Evolutionary conservation across 768 basidiomycete genomes (phyloP), one percentile per base, ranked within the genome.

Genomic region (Lentinus tigrinus): DNA sequence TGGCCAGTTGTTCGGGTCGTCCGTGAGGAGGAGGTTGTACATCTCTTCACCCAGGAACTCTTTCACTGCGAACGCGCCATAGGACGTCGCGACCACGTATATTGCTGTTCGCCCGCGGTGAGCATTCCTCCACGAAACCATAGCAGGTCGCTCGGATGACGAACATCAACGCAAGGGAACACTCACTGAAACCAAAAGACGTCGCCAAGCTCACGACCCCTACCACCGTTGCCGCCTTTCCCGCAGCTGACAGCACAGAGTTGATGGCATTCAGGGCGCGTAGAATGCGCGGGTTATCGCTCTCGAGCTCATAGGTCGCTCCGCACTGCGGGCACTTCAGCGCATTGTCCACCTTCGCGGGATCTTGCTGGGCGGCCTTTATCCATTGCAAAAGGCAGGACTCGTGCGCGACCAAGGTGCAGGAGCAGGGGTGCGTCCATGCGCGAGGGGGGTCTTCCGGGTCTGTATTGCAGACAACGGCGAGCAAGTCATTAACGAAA

Each of bases 281-380:
- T 34, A 91, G 74, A 0, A 82, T 38, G 11, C 72, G 52, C 0
- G 88, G 85, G 52, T 85, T 81, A 10, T 84, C 72, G 71, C 88
- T 91, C 62, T 85, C 81, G 49, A 91, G 68, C 67, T 88, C 82
- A 67, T 91, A 92, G 36, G 67, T 64, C 0, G 85, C 75, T 11
- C 85, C 78, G 60, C 91, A 93, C 60, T 93, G 91, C 0, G 91
- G 89, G 64, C 91, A 93, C 66, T 90, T 89, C 59, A 91, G 78
- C 0, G 89, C 88, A 66, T 88, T 87, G 19, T 64, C 72, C 27
- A 82, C 78, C 9, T 85, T 81, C 10, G 76, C 71, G 7, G 78
- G 56, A 47, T 76, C 84, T 23, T 79, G 75, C 63, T 92, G 87
- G 3, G 89, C 82, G 17, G 87, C 78, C 58, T 85, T 81, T 38